Evolutionary conservation across 345 rosid species (phyloP), one percentile per base, ranked within the genome.

Genomic region (Dovyalis caffra): DNA sequence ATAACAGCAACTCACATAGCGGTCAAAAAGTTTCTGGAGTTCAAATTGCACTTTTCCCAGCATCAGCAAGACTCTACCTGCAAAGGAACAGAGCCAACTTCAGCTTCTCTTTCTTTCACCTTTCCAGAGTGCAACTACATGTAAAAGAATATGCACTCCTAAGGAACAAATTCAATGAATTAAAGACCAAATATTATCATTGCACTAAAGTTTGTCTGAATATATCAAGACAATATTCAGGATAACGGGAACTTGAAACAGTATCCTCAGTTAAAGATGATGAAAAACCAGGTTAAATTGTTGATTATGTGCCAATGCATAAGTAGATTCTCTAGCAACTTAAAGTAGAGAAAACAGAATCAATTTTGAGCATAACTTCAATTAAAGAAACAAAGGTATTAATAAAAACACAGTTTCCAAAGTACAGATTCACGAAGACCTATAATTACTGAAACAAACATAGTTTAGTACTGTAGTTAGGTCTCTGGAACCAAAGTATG

Each of bases 1-100:
- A 56, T 32, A 58, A 80, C 35, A 77, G 78, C 56, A 73, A 84
- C 99, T 93, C 79, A 96, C 99, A 87, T 96, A 96, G 77, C 83
- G 83, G 73, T 96, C 98, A 63, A 93, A 86, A 83, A 92, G 90
- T 78, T 85, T 90, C 67, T 93, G 97, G 68, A 96, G 94, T 81
- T 96, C 97, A 84, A 84, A 83, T 79, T 96, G 99, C 85, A 83
- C 86, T 70, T 92, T 83, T 63, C 97, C 95, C 84, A 96, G 77
- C 97, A 90, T 88, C 71, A 84, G 79, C 70, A 96, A 85, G 69
- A 92, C 81, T 71, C 78, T 87, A 77, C 92, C 99, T 93, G 91
- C 82, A 82, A 6, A 86, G 60, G 26, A 63, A 66, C 67, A 29
- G 29, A 7, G 23, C 32, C 68, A 25, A 32, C 28, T 45, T 72